Conservation (phyloP, 805 yeast genomes). For the Candida mattraensis region DNA sequence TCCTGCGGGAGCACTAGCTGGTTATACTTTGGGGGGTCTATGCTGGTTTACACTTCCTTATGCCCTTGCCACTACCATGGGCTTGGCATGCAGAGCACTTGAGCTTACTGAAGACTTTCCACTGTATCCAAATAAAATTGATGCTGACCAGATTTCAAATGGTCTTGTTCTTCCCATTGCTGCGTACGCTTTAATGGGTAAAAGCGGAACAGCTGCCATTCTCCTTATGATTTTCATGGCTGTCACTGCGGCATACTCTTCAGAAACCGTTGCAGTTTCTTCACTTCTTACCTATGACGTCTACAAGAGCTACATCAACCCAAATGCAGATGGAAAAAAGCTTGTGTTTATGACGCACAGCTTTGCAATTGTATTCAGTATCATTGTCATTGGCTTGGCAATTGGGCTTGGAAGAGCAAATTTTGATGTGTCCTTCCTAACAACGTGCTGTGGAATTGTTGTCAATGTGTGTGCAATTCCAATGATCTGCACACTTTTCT, state of each 20-base stretch:
- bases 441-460: conserved; percentile 33
- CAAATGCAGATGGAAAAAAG: conserved; percentile 44
- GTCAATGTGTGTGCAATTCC: conserved; percentile 52
- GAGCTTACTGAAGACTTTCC: conserved; percentile 7
- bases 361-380: conserved; percentile 42
- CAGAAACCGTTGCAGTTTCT: conserved; percentile 49
- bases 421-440: conserved; percentile 48
- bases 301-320: conserved; percentile 46
- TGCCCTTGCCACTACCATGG: conserved; percentile 33
- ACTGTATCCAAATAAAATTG: too few species aligned
- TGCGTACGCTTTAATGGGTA: conserved; percentile 37
- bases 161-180: conserved; percentile 6
- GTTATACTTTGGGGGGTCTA: conserved; percentile 39
- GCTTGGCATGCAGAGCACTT: conserved; percentile 9
- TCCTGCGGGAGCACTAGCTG: conserved; percentile 34
- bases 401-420: conserved; percentile 49
- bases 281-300: conserved; percentile 47
- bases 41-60: conserved; percentile 40
- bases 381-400: conserved; percentile 46
- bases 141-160: conserved; percentile 3
- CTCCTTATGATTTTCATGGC: conserved; percentile 48
- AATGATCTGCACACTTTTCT: conserved; percentile 42
- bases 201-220: conserved; percentile 45
- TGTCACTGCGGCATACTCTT: conserved; percentile 50
- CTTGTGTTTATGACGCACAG: conserved; percentile 43